Evolutionary conservation across 2,329 filamentous ascomycete genomes (phyloP), one percentile per base, ranked within the genome.

Genomic region (Paecilomyces formosus): DNA sequence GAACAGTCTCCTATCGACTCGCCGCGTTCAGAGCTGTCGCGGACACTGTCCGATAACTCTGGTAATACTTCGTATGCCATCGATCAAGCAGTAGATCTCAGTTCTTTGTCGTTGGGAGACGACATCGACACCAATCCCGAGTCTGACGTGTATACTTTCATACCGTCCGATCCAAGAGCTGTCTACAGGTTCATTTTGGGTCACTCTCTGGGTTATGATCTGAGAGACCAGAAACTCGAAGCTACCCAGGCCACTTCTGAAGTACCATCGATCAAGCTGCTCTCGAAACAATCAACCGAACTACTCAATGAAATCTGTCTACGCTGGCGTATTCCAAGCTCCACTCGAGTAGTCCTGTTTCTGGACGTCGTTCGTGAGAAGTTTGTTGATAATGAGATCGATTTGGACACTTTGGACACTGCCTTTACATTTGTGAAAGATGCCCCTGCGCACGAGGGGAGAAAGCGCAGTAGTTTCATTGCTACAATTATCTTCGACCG

Each of bases 271-370:
- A 76, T 80, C 61, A 84, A 82, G 61, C 64, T 87, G 21, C 68
- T 88, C 21, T 94, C 91, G 0, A 90, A 88, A 66, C 85, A 89
- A 61, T 94, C 91, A 1, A 82, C 85, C 54, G 92, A 97, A 58
- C 78, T 99, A 53, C 76, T 99, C 62, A 89, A 88, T 60, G 93
- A 97, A 72, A 82, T 97, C 58, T 90, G 88, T 60, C 79, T 91
- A 62, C 86, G 92, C 67, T 99, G 94, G 94, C 87, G 94, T 55
- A 82, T 99, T 61, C 92, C 93, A 1, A 86, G 88, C 63, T 91
- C 87, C 68, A 90, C 91, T 3, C 85, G 92, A 52, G 81, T 91
- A 55, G 85, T 96, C 5, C 76, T 93, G 5, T 87, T 96, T 66
- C 77, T 97, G 35, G 94, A 97, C 75, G 89, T 95, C 58, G 83